Conservation (phyloP, 108 stramenopile species). For the Skeletonema potamos region DNA sequence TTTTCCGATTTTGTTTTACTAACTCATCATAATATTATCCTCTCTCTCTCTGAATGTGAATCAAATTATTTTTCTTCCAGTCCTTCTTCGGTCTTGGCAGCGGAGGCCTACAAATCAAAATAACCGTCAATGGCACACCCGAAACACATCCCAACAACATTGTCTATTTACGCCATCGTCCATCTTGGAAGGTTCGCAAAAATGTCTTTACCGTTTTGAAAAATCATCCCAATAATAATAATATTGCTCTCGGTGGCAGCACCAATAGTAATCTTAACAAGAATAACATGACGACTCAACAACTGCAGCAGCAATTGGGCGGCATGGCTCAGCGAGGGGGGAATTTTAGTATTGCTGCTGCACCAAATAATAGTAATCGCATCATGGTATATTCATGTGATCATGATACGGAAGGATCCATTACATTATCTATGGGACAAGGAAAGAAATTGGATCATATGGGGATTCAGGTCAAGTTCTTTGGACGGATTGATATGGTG, state of each 20-base stretch:
- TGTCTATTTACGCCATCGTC: slow-evolving; percentile 72
- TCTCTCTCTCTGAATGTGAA: neutral
- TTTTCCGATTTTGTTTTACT: no score
- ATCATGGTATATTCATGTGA: slow-evolving; percentile 53
- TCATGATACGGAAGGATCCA: slow-evolving; percentile 84
- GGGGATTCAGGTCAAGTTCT: slow-evolving; percentile 95
- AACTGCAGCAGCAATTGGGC: no score
- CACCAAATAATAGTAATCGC: slow-evolving; percentile 3
- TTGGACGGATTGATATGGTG: slow-evolving; percentile 96
- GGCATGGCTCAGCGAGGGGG: no score
- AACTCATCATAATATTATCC: no score
- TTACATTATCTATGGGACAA: slow-evolving; percentile 81
- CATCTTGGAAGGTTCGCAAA: slow-evolving; percentile 81
- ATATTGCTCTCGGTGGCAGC: slow-evolving; percentile 2
- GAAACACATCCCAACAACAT: slow-evolving; percentile 28
- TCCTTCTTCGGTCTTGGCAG: slow-evolving; percentile 55
- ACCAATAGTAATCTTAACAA: no score
- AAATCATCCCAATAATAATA: slow-evolving; percentile 36
- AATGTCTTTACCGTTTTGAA: slow-evolving; percentile 85
- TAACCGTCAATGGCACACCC: slow-evolving; percentile 40
- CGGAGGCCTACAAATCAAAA: slow-evolving; percentile 74
- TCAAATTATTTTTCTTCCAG: no score
- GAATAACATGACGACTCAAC: no score
- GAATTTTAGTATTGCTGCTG: neutral
- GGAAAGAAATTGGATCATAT: slow-evolving; percentile 97